A percentile compares a stretch with the other conserved stretches of the same genome.
Evolutionary conservation across 345 rosid species (phyloP).

Genomic region (Cardamine chenopodiifolia): DNA sequence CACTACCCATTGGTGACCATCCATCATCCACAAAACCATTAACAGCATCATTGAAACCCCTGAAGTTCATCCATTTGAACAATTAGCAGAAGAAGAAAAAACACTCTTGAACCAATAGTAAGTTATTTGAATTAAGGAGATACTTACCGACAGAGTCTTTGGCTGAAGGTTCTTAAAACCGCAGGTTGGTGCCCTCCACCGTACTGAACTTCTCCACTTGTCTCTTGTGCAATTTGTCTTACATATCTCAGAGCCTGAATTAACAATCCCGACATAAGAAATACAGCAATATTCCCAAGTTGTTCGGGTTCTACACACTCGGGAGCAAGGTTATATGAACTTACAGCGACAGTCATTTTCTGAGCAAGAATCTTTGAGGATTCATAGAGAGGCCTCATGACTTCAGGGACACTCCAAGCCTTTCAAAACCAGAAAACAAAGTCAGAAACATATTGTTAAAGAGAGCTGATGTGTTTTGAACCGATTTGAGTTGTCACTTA

Average conservation of each 20-base stretch:
- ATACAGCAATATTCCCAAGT: neutral
- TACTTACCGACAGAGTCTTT: conserved; percentile 80
- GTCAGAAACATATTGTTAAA: neutral
- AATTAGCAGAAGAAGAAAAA: neutral
- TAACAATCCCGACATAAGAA: neutral
- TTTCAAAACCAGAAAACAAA: conserved; percentile 27
- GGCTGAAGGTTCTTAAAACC: conserved; percentile 91
- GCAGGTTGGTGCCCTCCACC: conserved; percentile 97
- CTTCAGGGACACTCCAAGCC: conserved; percentile 96
- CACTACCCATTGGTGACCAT: conserved; percentile 83
- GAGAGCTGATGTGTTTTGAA: neutral
- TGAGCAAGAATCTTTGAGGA: conserved; percentile 95
- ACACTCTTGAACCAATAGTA: neutral
- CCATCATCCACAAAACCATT: conserved; percentile 94
- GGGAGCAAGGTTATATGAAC: conserved; percentile 21
- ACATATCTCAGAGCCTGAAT: conserved; percentile 82
- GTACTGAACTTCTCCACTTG: conserved; percentile 88
- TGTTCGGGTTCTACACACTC: neutral
- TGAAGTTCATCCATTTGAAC: conserved; percentile 40
- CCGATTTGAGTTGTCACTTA: conserved; percentile 41
- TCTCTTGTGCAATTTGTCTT: conserved; percentile 89
- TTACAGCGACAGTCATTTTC: conserved; percentile 89
- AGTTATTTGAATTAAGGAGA: neutral
- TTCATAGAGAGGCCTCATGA: conserved; percentile 91
- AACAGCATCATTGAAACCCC: conserved; percentile 97